phyloP scores from a whole-genome alignment of 768 basidiomycete species.

The Pulveroboletus frians region DNA sequence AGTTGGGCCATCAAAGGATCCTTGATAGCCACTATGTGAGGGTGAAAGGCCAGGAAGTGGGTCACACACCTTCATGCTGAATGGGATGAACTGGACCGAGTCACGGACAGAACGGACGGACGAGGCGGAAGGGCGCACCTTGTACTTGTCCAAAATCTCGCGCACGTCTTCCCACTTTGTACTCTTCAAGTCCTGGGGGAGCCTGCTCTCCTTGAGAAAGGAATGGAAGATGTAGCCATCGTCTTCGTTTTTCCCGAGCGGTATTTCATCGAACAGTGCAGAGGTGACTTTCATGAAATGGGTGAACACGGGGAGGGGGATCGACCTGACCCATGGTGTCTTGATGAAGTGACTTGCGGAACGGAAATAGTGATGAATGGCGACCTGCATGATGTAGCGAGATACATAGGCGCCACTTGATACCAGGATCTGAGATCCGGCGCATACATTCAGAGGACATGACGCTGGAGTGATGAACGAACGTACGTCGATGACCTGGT shows the following conservation, averaged over 20 bases:
- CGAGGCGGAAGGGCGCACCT: constrained; percentile 36
- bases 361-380: constrained; percentile 75
- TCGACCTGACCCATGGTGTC: constrained; percentile 64
- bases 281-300: constrained; percentile 60
- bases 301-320: constrained; percentile 55
- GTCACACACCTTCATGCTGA: constrained; percentile 55
- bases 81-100: constrained; percentile 64
- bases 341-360: constrained; percentile 71
- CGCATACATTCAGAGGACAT: constrained; percentile 26
- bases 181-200: constrained; percentile 52
- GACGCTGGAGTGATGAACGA: constrained; percentile 16
- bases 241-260: constrained; percentile 67
- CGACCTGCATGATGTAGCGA: constrained; percentile 72
- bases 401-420: constrained; percentile 74
- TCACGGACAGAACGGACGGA: constrained; percentile 8
- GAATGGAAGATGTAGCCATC: constrained; percentile 61
- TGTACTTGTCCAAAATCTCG: constrained; percentile 65
- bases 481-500: constrained; percentile 65
- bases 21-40: constrained; percentile 31
- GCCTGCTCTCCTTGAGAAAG: constrained; percentile 67
- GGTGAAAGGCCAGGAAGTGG: not conserved
- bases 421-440: constrained; percentile 53
- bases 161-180: constrained; percentile 61
- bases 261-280: constrained; percentile 58
- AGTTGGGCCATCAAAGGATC: constrained; percentile 77